Base-by-base conservation (phyloP, 2,329 filamentous ascomycete genomes). In the Hymenoscyphus occultus region DNA sequence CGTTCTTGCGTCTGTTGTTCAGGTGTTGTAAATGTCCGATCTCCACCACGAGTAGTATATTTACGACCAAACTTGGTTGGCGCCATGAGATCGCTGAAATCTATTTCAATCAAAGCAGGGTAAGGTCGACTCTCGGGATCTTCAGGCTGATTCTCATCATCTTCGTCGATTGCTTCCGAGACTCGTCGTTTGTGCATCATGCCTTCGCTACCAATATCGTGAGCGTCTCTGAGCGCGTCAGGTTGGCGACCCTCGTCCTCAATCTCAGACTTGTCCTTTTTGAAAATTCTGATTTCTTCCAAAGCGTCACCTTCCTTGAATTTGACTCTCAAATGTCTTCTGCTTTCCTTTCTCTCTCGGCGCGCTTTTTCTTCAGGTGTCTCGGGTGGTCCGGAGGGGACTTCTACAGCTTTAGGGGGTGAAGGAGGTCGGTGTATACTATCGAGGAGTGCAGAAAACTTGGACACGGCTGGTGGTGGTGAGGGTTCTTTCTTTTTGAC, bases 191-290 rank as follows among this genome's bases (percentile, higher is more conserved):
- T 88, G 61, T 88, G 78, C 70, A 89, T 86, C 80, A 90, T 87
- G 59, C 90, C 89, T 72, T 91, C 91, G 5, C 86, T 87, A 60
- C 87, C 86, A 71, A 91, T 88, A 74, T 93, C 90, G 39, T 84
- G 84, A 3, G 89, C 89, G 75, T 93, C 90, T 59, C 86, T 86
- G 51, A 89, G 84, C 82, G 91, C 87, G 72, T 86, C 89, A 63
- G 83, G 81, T 62, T 86, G 84, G 63, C 90, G 83, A 62, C 87
- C 88, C 64, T 87, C 82, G 70, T 92, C 89, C 73, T 93, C 90
- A 10, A 35, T 35, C 35, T 35, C 48, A 1, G 84, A 83, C 1
- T 86, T 86, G 67, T 92, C 88, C 71, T 91, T 90, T 63, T 87
- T 86, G 77, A 93, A 93, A 60, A 88, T 79, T 68, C 85, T 84